A percentile compares a stretch with the other conserved stretches of the same genome.
Conservation (phyloP, 345 rosid species). For the Erodium maritimum region DNA sequence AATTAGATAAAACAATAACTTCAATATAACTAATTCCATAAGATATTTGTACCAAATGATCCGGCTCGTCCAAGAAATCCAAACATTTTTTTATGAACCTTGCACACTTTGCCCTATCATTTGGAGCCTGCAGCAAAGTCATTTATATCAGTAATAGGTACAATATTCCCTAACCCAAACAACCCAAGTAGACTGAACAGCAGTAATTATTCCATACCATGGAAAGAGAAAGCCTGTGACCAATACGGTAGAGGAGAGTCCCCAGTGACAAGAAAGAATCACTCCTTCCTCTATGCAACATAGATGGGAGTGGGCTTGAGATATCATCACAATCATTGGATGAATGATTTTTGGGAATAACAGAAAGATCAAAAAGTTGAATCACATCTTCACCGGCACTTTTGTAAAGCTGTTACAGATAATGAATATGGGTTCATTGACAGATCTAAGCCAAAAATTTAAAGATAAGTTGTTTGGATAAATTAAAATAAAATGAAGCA, state of each 20-base stretch:
- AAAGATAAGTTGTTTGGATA: constrained; percentile 1
- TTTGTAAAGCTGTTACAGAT: constrained; percentile 62
- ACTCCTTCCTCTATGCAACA: constrained; percentile 47
- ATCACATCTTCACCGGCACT: constrained; percentile 87
- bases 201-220: constrained; percentile 35
- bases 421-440: constrained; percentile 4
- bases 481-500: background rate
- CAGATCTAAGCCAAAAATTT: constrained; percentile 1
- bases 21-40: constrained; percentile 4
- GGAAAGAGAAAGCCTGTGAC: constrained; percentile 82
- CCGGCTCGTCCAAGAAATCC: constrained; percentile 72
- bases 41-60: constrained; percentile 53
- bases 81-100: constrained; percentile 68
- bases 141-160: constrained; percentile 9
- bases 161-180: constrained; percentile 3
- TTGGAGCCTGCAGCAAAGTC: constrained; percentile 43
- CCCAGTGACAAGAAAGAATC: constrained; percentile 77
- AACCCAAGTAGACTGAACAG: constrained; percentile 1
- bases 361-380: constrained; percentile 88
- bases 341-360: constrained; percentile 56
- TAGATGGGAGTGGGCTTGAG: constrained; percentile 47
- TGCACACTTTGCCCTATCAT: constrained; percentile 65
- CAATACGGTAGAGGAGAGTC: constrained; percentile 82
- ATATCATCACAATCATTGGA: constrained; percentile 38
- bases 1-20: background rate